Base-by-base conservation (phyloP, 805 yeast species). In the Myxozyma geophila region DNA sequence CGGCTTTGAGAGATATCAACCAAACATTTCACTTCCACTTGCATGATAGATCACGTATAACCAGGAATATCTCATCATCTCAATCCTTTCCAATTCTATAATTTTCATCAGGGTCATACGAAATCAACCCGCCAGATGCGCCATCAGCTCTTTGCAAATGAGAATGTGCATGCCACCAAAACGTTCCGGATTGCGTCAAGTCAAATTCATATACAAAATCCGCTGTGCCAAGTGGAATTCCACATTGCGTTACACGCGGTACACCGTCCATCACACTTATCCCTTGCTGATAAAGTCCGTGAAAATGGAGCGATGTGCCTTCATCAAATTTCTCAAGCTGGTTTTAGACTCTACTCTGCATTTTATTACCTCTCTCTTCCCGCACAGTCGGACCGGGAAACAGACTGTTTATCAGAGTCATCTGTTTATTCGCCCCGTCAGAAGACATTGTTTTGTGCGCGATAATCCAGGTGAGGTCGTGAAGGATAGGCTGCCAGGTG, bases 51-150 rank as follows among this genome's bases (percentile, higher is more conserved):
- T 63, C 66, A 13, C 47, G 60, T 28, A 63, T 12, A 13, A 59
- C 19, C 8, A 63, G 41, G 15, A 54, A 19, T 12, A 60, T n/a
- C 36, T 63, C 66, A 7, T 59, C 64, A 35, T 59, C 64, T 36
- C 59, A 59, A 21, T 59, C 63, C 13, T 51, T 56, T 2, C 54
- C 58, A 13, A 50, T 12, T 15, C 36, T 41, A 8, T 36, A 33
- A 47, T 58, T 51, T 23, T 43, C 41, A 7, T 61, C 64, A n/a
- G 47, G 81, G 73, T 92, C 91, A 73, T 90, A 87, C 49, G 92
- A 74, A 0, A 90, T 88, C 51, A 92, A 77, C 70, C 92, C 97
- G 52, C 92, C 81, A 46, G 86, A 82, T 59, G 87, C 90, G 56
- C 83, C 84, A 15, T 52, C 58, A 89, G 87, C 86, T 69, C 83